Evolutionary conservation across 2,329 filamentous ascomycete genomes (phyloP), one percentile per base, ranked within the genome.

Genomic region (Aureobasidium musti): DNA sequence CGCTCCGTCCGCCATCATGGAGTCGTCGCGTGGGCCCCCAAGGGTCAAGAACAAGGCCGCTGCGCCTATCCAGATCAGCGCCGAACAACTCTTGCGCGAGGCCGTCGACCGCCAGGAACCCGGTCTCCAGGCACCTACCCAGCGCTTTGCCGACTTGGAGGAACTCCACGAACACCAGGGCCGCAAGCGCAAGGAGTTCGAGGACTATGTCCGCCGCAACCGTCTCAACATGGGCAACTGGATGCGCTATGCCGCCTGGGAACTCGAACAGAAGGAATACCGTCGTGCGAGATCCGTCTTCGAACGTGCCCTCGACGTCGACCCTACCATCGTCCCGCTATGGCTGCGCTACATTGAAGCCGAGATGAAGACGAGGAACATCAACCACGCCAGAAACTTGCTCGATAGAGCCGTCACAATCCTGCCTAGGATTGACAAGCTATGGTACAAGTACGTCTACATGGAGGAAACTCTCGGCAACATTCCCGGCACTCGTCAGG

Each of bases 391-490:
- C 39, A 85, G 95, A 67, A 99, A 99, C 76, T 80, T 99, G 61
- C 86, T 99, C 63, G 95, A 99, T 77, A 89, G 95, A 65, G 93
- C 95, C n/a, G 91, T 98, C 63, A 92, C 92, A 0, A 91, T 96
- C 66, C 82, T 97, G 45, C 95, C 95, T 5, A 84, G 95, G 67
- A 87, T 98, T 47, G 92, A 98, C 77, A 98, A 98, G 83, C 82
- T 99, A 39, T 99, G 95, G 95, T 99, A 97, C 82, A 98, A 98
- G 78, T 99, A 97, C 82, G 92, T 96, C 30, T 97, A 96, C 77
- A 96, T 97, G 90, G 94, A 98, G 81, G 95, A 99, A 84, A 98
- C 94, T 80, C 84, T 99, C 65, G 92, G 92, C 7, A 97, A 99
- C 74, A 89, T 99, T 57, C 88, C 93, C 3, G 95, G 94, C 41